phyloP scores from a whole-genome alignment of 2,329 filamentous ascomycete genomes.

The Neurospora sp. region DNA sequence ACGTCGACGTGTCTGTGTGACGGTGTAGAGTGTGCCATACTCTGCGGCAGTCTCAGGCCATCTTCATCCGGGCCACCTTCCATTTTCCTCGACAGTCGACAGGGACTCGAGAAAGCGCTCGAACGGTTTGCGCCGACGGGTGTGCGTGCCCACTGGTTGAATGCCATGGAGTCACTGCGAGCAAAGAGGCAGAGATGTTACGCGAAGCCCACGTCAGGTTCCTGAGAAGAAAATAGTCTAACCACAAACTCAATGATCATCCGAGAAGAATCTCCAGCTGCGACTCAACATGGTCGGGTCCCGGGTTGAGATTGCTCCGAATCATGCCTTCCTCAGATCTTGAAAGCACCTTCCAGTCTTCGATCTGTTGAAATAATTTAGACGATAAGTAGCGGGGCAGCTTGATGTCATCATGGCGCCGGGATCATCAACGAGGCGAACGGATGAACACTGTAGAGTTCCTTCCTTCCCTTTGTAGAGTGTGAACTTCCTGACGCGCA shows the following conservation, averaged over 20 bases:
- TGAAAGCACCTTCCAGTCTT: not conserved
- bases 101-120: not conserved
- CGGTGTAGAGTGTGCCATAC: not conserved
- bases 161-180: not conserved
- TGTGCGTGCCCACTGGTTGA: not conserved
- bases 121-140: not conserved
- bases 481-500: not conserved
- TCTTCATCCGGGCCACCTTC: not conserved
- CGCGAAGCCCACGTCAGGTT: not conserved
- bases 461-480: not conserved
- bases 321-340: not conserved
- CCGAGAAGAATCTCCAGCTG: not conserved
- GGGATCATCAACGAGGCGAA: not conserved
- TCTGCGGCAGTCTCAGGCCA: not conserved
- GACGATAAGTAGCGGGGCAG: not conserved
- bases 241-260: not conserved
- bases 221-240: not conserved
- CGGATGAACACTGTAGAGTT: not conserved
- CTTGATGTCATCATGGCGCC: not conserved
- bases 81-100: not conserved
- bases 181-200: not conserved
- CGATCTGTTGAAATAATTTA: not conserved
- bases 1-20: not conserved
- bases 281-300: not conserved
- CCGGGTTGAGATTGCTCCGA: not conserved